Percentiles rank a stretch among this genome's conserved stretches.
Conservation (phyloP, 1,139 yeast genomes). For the Yamadazyma dendronema region DNA sequence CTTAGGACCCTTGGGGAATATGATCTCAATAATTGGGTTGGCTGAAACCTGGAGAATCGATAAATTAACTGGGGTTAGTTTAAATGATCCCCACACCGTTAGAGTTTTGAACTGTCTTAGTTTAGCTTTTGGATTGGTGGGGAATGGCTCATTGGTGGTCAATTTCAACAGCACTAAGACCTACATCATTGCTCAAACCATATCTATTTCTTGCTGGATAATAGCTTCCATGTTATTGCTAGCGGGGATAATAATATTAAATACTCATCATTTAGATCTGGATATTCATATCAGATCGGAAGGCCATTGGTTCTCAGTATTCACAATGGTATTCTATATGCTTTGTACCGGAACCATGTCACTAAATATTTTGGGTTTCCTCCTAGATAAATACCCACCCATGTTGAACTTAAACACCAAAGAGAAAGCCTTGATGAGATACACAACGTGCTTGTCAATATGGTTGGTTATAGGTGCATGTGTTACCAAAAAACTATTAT, state of each 20-base stretch:
- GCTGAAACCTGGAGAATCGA: slow-evolving; percentile 64
- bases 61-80: too few species aligned
- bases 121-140: slow-evolving; percentile 59
- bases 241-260: slow-evolving; percentile 41
- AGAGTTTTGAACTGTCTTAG: slow-evolving; percentile 59
- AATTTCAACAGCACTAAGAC: slow-evolving; percentile 61
- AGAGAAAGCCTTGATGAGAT: slow-evolving; percentile 72
- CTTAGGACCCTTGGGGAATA: slow-evolving; percentile 72
- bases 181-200: slow-evolving; percentile 56
- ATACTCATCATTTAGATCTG: slow-evolving; percentile 17
- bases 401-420: slow-evolving; percentile 61
- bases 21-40: slow-evolving; percentile 69
- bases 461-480: slow-evolving; percentile 72
- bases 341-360: slow-evolving; percentile 51
- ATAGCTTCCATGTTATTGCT: slow-evolving; percentile 53
- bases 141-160: slow-evolving; percentile 63
- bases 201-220: slow-evolving; percentile 65
- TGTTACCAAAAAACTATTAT: slow-evolving; percentile 38
- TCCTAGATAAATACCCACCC: slow-evolving; percentile 60
- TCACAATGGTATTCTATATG: slow-evolving; percentile 62
- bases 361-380: slow-evolving; percentile 62
- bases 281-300: slow-evolving; percentile 38
- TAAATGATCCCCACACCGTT: slow-evolving; percentile 39
- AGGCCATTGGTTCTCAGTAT: slow-evolving; percentile 77
- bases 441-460: slow-evolving; percentile 58